Percentiles rank a stretch among this genome's conserved stretches.
These are phyloP conservation scores for Sugiyamaella qingdaonensis DNA, from an alignment of 805 yeast species.

Conservation along the genomic window DNA sequence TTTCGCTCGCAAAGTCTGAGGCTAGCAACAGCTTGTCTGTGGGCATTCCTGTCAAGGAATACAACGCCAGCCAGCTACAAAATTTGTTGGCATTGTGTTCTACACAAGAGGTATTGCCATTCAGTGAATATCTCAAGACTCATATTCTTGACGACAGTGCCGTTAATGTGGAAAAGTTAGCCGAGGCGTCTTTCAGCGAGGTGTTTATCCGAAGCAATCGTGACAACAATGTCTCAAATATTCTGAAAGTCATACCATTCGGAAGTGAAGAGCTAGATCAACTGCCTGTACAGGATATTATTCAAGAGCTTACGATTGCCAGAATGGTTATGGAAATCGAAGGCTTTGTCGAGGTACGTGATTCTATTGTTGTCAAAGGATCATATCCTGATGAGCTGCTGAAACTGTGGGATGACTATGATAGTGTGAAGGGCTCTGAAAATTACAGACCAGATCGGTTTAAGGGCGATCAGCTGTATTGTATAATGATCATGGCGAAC, in stretches of 20 bases:
- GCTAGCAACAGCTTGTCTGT: slow-evolving; percentile 22
- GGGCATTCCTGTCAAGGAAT: slow-evolving; percentile 35
- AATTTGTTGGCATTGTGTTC: slow-evolving; percentile 37
- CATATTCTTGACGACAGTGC: slow-evolving; percentile 11
- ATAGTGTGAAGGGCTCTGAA: slow-evolving; percentile 26
- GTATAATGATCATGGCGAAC: slow-evolving; percentile 33
- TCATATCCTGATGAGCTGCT: slow-evolving; percentile 39
- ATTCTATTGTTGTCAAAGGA: slow-evolving; percentile 47
- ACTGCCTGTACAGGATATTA: slow-evolving; percentile 38
- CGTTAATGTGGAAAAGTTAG: slow-evolving; percentile 36
- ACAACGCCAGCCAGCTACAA: slow-evolving; percentile 33
- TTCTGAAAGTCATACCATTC: slow-evolving; percentile 52
- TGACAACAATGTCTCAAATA: slow-evolving; percentile 30
- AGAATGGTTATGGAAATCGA: slow-evolving; percentile 37
- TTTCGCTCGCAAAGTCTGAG: slow-evolving; percentile 34
- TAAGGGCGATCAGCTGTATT: slow-evolving; percentile 33
- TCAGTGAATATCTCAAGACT: slow-evolving; percentile 29
- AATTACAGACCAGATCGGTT: slow-evolving; percentile 40
- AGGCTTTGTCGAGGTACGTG: slow-evolving; percentile 45
- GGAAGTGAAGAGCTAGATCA: slow-evolving; percentile 43
- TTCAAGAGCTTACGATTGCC: slow-evolving; percentile 46
- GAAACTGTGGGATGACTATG: slow-evolving; percentile 43
- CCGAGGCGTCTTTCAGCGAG: slow-evolving; percentile 48
- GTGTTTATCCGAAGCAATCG: slow-evolving; percentile 34
- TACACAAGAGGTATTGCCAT: slow-evolving; percentile 32